phyloP scores from a whole-genome alignment of 2,329 filamentous ascomycete genomes.

The Dothistroma pini region DNA sequence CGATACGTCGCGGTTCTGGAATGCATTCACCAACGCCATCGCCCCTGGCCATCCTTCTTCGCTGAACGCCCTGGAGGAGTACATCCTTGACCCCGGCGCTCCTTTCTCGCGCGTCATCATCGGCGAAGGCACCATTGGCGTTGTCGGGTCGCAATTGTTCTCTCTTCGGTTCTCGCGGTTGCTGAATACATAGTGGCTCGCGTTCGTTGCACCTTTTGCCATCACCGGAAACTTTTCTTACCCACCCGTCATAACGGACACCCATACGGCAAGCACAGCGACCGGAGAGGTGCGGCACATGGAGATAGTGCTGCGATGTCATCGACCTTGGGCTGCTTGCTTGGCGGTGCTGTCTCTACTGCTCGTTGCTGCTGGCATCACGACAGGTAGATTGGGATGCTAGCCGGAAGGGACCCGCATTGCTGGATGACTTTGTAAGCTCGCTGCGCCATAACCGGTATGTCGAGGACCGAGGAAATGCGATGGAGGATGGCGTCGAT shows the following conservation, averaged over 20 bases:
- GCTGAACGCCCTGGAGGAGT: no score
- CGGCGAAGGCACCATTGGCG: no score
- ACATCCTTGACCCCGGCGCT: no score
- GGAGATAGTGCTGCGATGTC: slow-evolving; percentile 8
- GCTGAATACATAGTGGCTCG: slow-evolving; percentile 20
- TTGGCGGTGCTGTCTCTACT: slow-evolving; percentile 3
- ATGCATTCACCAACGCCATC: no score
- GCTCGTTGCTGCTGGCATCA: slow-evolving; percentile 10
- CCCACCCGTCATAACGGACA: background rate
- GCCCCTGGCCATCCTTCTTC: no score
- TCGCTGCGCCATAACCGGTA: slow-evolving; percentile 9
- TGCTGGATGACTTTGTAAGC: slow-evolving; percentile 14
- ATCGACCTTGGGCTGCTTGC: background rate
- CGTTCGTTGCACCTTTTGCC: slow-evolving; percentile 9
- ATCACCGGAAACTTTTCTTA: slow-evolving; percentile 4
- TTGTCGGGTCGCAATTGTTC: slow-evolving; percentile 11
- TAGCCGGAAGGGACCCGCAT: slow-evolving; percentile 9
- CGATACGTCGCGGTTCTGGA: no score
- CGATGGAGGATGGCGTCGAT: slow-evolving; percentile 10
- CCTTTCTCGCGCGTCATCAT: no score
- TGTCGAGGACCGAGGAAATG: slow-evolving; percentile 3
- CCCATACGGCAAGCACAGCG: background rate
- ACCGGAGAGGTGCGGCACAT: background rate
- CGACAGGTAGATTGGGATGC: slow-evolving; percentile 7
- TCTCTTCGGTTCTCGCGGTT: slow-evolving; percentile 16